Conservation (phyloP, 1,284 basidiomycete genomes). For the Pterulicium gracile region DNA sequence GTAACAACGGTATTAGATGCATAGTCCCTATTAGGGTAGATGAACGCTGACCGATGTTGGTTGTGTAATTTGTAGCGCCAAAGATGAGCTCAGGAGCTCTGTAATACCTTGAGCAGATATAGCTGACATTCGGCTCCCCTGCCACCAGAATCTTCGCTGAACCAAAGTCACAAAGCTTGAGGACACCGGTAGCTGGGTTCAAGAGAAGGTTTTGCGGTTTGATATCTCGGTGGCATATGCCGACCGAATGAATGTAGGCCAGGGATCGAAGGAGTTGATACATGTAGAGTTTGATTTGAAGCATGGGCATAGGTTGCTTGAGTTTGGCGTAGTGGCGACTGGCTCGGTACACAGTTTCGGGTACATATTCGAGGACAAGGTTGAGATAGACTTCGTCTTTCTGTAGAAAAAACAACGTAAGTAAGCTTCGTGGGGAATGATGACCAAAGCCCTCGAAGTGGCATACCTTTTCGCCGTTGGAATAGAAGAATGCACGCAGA, state of each 20-base stretch:
- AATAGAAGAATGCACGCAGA: slow-evolving; percentile 97
- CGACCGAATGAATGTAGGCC: slow-evolving; percentile 97
- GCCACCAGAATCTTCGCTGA: slow-evolving; percentile 97
- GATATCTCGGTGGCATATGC: slow-evolving; percentile 98
- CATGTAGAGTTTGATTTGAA: slow-evolving; percentile 98
- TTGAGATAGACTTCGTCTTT: slow-evolving; percentile 99
- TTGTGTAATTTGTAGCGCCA: slow-evolving; percentile 99
- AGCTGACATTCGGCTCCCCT: slow-evolving; percentile 98
- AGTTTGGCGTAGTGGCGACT: slow-evolving; percentile 98
- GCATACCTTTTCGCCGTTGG: slow-evolving; percentile 94
- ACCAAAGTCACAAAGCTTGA: slow-evolving; percentile 99
- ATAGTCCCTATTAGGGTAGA: background rate
- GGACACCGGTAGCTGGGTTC: slow-evolving; percentile 91
- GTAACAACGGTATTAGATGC: slow-evolving; percentile 6
- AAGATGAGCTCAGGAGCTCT: slow-evolving; percentile 99
- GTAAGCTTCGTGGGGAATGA: too few relatives aligned
- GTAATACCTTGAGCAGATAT: slow-evolving; percentile 99
- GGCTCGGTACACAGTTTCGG: slow-evolving; percentile 98
- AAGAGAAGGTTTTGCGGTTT: slow-evolving; percentile 98
- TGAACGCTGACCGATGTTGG: slow-evolving; percentile 80
- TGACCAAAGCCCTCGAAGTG: too few relatives aligned
- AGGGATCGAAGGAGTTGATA: slow-evolving; percentile 96
- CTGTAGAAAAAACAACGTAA: slow-evolving; percentile 33
- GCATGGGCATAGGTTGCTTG: slow-evolving; percentile 99
- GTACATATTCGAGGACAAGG: slow-evolving; percentile 97